Evolutionary conservation across 495 filamentous ascomycete genomes (phyloP).

Genomic region (Acidiella bohemica): DNA sequence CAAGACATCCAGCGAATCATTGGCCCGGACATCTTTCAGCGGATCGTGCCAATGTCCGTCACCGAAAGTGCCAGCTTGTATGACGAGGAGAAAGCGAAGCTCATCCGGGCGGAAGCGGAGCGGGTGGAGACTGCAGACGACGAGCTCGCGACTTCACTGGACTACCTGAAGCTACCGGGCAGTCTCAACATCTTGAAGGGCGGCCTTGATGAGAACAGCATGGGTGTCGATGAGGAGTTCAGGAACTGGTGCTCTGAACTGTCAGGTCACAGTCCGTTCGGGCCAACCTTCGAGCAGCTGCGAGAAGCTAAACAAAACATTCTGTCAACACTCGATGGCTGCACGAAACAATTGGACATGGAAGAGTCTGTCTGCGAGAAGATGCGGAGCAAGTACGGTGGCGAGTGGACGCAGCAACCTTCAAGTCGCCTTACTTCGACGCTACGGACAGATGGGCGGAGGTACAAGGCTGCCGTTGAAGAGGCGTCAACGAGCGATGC

Average conservation of each 20-base stretch:
- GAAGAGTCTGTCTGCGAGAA: conserved; percentile 98
- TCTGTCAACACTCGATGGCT: conserved; percentile 54
- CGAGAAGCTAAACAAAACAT: conserved; percentile 65
- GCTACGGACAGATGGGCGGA: conserved; percentile 68
- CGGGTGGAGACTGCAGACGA: conserved; percentile 79
- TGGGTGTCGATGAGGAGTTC: conserved; percentile 75
- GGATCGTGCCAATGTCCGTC: conserved; percentile 90
- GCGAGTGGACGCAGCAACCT: conserved; percentile 94
- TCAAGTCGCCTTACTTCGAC: conserved; percentile 80
- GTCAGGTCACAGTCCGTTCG: conserved; percentile 64
- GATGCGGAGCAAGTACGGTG: conserved; percentile 95
- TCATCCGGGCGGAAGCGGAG: conserved; percentile 86
- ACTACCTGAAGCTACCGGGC: conserved; percentile 80
- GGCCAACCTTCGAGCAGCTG: conserved; percentile 60
- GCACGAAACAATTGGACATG: conserved; percentile 78
- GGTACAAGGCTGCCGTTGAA: conserved; percentile 75
- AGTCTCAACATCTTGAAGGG: conserved; percentile 87
- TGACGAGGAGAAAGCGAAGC: conserved; percentile 95
- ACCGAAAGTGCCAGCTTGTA: conserved; percentile 95
- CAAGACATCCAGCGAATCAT: conserved; percentile 96
- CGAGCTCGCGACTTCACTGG: conserved; percentile 89
- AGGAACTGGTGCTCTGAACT: conserved; percentile 86
- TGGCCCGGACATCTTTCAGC: conserved; percentile 91
- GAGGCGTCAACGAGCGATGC: conserved; percentile 80
- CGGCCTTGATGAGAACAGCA: conserved; percentile 78